Evolutionary conservation across 176 grass and related monocot species (phyloP), one percentile per base, ranked within the genome.

Genomic region (Elymus sibiricus): DNA sequence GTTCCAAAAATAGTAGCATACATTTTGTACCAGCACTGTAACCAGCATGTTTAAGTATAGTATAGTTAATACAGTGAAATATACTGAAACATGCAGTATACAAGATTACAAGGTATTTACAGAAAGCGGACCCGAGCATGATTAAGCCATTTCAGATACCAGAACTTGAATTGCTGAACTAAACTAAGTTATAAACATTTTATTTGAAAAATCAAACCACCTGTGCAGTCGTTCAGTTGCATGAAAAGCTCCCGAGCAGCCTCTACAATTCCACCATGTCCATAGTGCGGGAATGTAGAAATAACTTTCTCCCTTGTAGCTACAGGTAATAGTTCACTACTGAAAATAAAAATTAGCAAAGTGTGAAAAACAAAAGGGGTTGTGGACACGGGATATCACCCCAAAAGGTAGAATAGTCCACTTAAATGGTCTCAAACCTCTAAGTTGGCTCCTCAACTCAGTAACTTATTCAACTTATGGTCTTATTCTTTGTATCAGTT

Each of bases 221-320:
- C 84, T 91, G 53, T 31, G 12, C 70, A 86, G 43, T 91, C 94
- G 2, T 96, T 91, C 85, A 95, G 84, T 91, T 99, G 97, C 90
- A 91, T 91, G 70, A 94, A 99, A 82, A 99, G 94, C 79, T 99
- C 97, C 28, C 94, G 87, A 46, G 97, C 94, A 62, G 94, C 83
- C 90, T 94, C 92, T 44, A 99, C 85, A 83, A 99, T 99, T 82
- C 97, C 97, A 69, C 91, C 92, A 53, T 99, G 97, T 26, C 94
- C 97, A 92, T 96, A 96, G 89, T 99, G 97, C 43, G 97, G 94
- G 74, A 91, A 99, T 70, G 97, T 92, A 76, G 92, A 92, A 74
- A 91, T 82, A 88, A 99, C 88, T 63, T 37, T 93, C 66, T 91
- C 86, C 80, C 93, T 94, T 27, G 70, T 88, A 88, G 78, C 90